Percentiles rank a stretch among this genome's conserved stretches.
phyloP scores from a whole-genome alignment of 1,284 basidiomycete genomes.

The Leccinum subatratum region DNA sequence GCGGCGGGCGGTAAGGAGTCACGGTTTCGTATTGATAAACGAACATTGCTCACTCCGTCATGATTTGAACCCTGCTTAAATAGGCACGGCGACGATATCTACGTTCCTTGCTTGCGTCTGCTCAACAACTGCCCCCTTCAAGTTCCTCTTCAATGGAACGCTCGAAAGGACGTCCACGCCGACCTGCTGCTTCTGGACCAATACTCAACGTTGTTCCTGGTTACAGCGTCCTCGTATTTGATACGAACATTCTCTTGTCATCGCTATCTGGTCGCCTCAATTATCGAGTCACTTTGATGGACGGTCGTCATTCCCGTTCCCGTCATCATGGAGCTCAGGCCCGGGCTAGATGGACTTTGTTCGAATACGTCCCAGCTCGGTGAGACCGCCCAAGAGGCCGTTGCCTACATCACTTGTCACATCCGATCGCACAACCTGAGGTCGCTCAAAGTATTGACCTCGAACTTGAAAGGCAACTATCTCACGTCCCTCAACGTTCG shows the following conservation, averaged over 20 bases:
- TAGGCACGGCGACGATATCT: slow-evolving; percentile 68
- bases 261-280: slow-evolving; percentile 69
- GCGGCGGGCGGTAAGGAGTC: too few relatives aligned
- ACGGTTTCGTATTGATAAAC: too few relatives aligned
- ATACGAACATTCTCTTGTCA: slow-evolving; percentile 90
- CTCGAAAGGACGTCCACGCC: slow-evolving; percentile 35
- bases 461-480: slow-evolving; percentile 89
- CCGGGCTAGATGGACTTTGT: slow-evolving; percentile 87
- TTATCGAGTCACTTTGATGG: slow-evolving; percentile 82
- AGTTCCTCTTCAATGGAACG: slow-evolving; percentile 32
- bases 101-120: slow-evolving; percentile 50
- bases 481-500: slow-evolving; percentile 79
- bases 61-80: slow-evolving; percentile 10
- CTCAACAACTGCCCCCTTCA: slow-evolving; percentile 34
- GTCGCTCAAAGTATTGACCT: slow-evolving; percentile 93
- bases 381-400: slow-evolving; percentile 65
- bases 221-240: slow-evolving; percentile 86
- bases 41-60: too few relatives aligned
- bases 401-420: slow-evolving; percentile 72
- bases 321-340: slow-evolving; percentile 93
- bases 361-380: slow-evolving; percentile 64
- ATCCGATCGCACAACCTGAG: slow-evolving; percentile 71
- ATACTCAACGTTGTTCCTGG: slow-evolving; percentile 70
- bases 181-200: slow-evolving; percentile 33
- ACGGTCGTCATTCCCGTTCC: slow-evolving; percentile 88